These are phyloP conservation scores for Cucurbita maxima DNA, from an alignment of 306 rosid species.

Conservation along the genomic window DNA sequence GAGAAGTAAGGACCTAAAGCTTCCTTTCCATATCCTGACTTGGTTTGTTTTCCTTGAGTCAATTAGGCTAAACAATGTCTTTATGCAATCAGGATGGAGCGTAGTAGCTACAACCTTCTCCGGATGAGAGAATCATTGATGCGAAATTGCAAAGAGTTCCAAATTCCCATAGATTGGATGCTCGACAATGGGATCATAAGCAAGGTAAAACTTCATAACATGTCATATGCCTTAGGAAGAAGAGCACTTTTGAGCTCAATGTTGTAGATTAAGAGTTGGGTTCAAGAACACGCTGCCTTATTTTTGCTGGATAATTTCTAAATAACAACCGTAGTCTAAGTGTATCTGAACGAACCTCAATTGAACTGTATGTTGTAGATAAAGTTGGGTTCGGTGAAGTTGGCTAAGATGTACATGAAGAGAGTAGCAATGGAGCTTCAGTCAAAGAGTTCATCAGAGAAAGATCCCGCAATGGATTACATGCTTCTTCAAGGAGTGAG, in stretches of 20 bases:
- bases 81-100: slow-evolving; percentile 61
- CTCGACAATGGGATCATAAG: slow-evolving; percentile 78
- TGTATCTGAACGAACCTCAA: slow-evolving; percentile 7
- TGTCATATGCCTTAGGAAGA: neutral
- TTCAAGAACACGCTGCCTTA: slow-evolving; percentile 13
- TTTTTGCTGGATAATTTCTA: neutral
- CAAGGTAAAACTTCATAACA: slow-evolving; percentile 36
- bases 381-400: slow-evolving; percentile 75
- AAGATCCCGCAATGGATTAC: slow-evolving; percentile 97
- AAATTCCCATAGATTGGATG: slow-evolving; percentile 89
- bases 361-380: slow-evolving; percentile 30
- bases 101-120: slow-evolving; percentile 60
- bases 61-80: neutral
- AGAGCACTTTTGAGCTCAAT: no score
- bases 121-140: slow-evolving; percentile 76
- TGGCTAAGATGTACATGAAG: slow-evolving; percentile 85
- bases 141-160: slow-evolving; percentile 71
- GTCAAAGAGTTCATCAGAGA: slow-evolving; percentile 61
- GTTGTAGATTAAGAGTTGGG: slow-evolving; percentile 15
- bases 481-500: slow-evolving; percentile 99
- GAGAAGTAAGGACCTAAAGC: slow-evolving; percentile 49
- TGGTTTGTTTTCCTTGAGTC: neutral
- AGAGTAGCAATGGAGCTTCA: slow-evolving; percentile 95
- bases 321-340: neutral
- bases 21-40: neutral